Base-by-base conservation (phyloP, 768 basidiomycete genomes). In the Trametes cinnabarina region DNA sequence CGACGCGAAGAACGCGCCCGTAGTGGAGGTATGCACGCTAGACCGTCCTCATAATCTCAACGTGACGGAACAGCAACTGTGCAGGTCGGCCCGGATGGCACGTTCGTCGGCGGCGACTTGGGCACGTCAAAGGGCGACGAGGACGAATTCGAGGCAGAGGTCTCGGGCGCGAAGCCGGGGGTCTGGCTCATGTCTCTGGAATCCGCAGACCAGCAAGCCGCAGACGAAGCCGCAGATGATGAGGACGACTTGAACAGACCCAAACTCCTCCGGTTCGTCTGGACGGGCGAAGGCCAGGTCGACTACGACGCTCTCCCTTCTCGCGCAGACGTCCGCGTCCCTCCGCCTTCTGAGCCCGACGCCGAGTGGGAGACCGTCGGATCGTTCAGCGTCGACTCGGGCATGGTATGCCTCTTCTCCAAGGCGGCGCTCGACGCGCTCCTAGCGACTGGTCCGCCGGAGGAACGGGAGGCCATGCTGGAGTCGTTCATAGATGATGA, bases 131-230 rank as follows among this genome's bases (percentile, higher is more conserved):
- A 50, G 25, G 49, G 49, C 49, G 20, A 20, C 8, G 39, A 41
- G 11, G 51, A 53, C 41, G 49, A 50, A 34, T 50, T 50, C 49
- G 49, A 50, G 17, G 49, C 49, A 4, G 32, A 37, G 19, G 32
- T 50, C 32, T 17, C 34, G 4, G 35, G 39, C 23, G 49, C 39
- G n/a, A 50, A 50, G 49, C 49, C 32, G 3, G 49, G 49, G 5
- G 23, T 50, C 10, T 37, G 49, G 49, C 39, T 40, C 34, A 40
- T 50, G 35, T 37, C 49, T 25, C 5, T 47, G 6, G 46, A 47
- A 26, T 7, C 25, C 46, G 15, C 26, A 2, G 12, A 22, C 32
- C 20, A 6, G 3, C 12, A 37, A 20, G 49, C 22, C 8, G 3
- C 23, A 28, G 25, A 17, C 26, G 46, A 47, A 17, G 46, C 28